Evolutionary conservation across 345 rosid genomes (phyloP).

Genomic region (Citrus cavaleriei): DNA sequence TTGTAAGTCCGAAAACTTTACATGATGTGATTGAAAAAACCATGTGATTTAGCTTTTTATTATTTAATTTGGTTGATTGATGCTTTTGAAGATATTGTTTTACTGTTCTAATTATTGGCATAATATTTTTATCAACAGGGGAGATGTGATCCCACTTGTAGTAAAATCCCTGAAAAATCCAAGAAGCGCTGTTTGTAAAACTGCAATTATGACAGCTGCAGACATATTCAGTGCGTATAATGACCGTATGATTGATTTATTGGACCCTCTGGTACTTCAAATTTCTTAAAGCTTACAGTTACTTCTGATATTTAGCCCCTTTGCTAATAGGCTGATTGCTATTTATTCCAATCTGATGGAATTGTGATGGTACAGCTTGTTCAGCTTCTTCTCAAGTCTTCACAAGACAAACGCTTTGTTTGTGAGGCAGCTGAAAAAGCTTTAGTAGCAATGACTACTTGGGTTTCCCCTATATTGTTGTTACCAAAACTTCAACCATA

Average conservation of each 20-base stretch:
- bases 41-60: neutral
- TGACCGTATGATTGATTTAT: constrained; percentile 56
- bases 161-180: constrained; percentile 96
- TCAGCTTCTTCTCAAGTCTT: constrained; percentile 91
- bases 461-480: constrained; percentile 55
- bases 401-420: constrained; percentile 93
- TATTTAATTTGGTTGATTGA: neutral
- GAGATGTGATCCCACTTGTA: constrained; percentile 58
- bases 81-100: neutral
- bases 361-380: constrained; percentile 56
- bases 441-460: constrained; percentile 67
- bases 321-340: neutral
- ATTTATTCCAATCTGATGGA: constrained; percentile 2
- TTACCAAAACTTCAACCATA: constrained; percentile 80
- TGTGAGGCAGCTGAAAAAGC: constrained; percentile 97
- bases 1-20: constrained; percentile 50
- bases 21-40: constrained; percentile 5
- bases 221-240: constrained; percentile 77
- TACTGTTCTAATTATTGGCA: constrained; percentile 4
- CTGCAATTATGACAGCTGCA: constrained; percentile 86
- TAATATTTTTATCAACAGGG: constrained; percentile 41
- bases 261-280: constrained; percentile 72
- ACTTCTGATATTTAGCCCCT: neutral
- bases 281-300: neutral
- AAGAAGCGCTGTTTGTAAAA: constrained; percentile 95